A percentile compares a stretch with the other conserved stretches of the same genome.
phyloP scores from a whole-genome alignment of 2,329 filamentous ascomycete species.

The Claviceps africana region DNA sequence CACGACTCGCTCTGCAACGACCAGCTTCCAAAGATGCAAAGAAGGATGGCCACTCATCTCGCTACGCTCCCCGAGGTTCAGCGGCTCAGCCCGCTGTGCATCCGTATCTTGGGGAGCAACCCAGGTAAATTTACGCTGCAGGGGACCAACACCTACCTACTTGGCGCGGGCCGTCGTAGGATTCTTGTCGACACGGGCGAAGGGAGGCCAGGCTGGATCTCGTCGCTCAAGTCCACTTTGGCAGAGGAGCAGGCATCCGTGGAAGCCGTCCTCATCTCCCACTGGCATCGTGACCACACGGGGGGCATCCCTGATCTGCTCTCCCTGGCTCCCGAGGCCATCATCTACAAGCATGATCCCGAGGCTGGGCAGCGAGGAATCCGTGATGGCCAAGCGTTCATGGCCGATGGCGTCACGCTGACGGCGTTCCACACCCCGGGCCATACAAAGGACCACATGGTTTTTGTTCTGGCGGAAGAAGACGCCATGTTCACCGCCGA shows the following conservation, averaged over 20 bases:
- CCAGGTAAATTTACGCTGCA: conserved; percentile 66
- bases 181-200: conserved; percentile 86
- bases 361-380: conserved; percentile 30
- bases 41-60: conserved; percentile 21
- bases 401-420: conserved; percentile 48
- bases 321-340: conserved; percentile 44
- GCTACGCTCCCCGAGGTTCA: conserved; percentile 58
- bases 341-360: conserved; percentile 54
- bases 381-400: conserved; percentile 38
- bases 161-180: conserved; percentile 60
- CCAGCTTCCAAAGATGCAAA: neutral
- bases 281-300: conserved; percentile 85
- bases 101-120: conserved; percentile 81
- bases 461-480: conserved; percentile 62
- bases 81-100: conserved; percentile 61
- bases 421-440: conserved; percentile 48
- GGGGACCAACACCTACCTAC: conserved; percentile 88
- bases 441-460: conserved; percentile 73
- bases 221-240: conserved; percentile 50
- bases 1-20: neutral
- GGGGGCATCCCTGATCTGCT: conserved; percentile 61
- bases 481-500: conserved; percentile 80
- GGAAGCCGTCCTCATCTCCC: conserved; percentile 62
- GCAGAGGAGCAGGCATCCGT: conserved; percentile 54
- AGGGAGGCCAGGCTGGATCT: conserved; percentile 60